Base-by-base conservation (phyloP, 2,329 filamentous ascomycete species). In the Epicoccum sorghinum region DNA sequence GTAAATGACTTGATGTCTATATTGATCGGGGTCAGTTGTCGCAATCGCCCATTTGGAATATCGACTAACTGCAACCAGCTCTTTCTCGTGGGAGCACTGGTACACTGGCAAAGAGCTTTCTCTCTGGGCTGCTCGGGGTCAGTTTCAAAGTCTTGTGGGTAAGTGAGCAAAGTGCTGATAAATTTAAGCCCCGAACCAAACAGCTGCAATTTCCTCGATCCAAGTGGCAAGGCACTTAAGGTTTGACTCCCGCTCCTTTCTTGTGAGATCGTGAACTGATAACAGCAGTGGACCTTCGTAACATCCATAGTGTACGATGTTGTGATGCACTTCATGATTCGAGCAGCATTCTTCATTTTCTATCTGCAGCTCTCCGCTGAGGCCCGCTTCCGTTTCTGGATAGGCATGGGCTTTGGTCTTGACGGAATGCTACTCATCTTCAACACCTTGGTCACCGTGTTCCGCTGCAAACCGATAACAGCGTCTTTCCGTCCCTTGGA, bases 1-100 rank as follows among this genome's bases (percentile, higher is more conserved):
- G 22, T 44, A n/a, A 48, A 57, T 39, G 54, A 53, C 41, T 39
- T 40, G 14, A 38, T 57, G 45, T 45, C 54, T n/a, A 3, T 57
- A 24, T 7, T 49, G n/a, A 24, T 53, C 13, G 45, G 49, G 1
- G 40, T 57, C 40, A 37, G 43, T 27, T 4, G 3, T 18, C 24
- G 8, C 23, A 12, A 2, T 13, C 7, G 1, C n/a, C 3, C 30
- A 22, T 7, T 13, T 24, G 6, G 14, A 14, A 10, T 4, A 7
- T 37, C 7, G 18, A 45, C 41, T 51, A 3, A 51, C 12, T n/a
- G 4, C 6, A 3, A 2, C 13, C 25, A 52, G 41, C 9, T 46
- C 1, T 52, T 36, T 22, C 42, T 52, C 13, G 9, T 46, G 14
- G 42, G 36, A 7, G 36, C 49, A 6, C 12, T 52, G 12, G 36